These are phyloP conservation scores for Porogramme epimiltina DNA, from an alignment of 1,284 basidiomycete genomes.

Conservation along the genomic window DNA sequence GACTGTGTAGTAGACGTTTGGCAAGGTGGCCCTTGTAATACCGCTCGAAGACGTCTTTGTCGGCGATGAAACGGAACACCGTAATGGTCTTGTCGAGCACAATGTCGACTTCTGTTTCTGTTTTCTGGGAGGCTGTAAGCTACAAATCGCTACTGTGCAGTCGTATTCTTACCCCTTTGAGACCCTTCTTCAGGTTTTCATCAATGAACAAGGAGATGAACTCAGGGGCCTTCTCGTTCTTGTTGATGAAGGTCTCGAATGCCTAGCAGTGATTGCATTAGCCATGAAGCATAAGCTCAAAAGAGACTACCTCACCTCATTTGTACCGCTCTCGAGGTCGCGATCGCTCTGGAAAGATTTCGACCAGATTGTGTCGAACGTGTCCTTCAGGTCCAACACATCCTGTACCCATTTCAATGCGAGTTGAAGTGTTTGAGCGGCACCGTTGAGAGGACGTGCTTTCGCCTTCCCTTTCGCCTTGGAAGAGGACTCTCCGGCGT, in stretches of 20 bases:
- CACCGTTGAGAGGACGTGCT: constrained; percentile 43
- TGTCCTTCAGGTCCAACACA: constrained; percentile 90
- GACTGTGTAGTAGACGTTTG: constrained; percentile 84
- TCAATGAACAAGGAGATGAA: constrained; percentile 98
- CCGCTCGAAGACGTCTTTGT: constrained; percentile 97
- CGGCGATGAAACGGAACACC: constrained; percentile 91
- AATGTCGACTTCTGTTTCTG: constrained; percentile 87
- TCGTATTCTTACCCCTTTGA: constrained; percentile 79
- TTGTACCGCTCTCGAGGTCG: constrained; percentile 82
- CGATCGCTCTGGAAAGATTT: constrained; percentile 76
- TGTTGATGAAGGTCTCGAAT: constrained; percentile 92
- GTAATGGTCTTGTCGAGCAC: constrained; percentile 95
- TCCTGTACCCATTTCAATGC: constrained; percentile 96
- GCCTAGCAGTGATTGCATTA: constrained; percentile 59
- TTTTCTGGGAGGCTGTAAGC: constrained; percentile 65
- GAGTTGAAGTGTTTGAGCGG: constrained; percentile 47
- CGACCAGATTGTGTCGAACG: constrained; percentile 80
- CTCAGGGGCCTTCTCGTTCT: constrained; percentile 87
- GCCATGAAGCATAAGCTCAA: neutral
- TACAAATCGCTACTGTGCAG: neutral
- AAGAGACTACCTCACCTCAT: constrained; percentile 63
- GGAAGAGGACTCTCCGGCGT: constrained; percentile 43
- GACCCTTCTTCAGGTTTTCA: constrained; percentile 93
- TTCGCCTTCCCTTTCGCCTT: constrained; percentile 66
- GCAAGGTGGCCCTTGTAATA: constrained; percentile 98